phyloP scores from a whole-genome alignment of 495 filamentous ascomycete genomes.

The Glutinoglossum americanum region DNA sequence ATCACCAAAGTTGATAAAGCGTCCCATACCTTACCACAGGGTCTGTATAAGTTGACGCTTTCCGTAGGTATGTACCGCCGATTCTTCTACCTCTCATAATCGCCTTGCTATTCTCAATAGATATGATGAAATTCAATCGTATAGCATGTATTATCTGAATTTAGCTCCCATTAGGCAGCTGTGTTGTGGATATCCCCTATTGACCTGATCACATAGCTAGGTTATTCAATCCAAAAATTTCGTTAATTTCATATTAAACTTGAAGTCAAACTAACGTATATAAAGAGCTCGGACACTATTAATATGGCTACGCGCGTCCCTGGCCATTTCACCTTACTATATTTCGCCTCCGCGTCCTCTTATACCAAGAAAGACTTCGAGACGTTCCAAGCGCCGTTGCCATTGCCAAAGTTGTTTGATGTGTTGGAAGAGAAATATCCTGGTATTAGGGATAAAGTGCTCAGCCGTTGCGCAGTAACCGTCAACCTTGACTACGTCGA shows the following conservation, averaged over 20 bases:
- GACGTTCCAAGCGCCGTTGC: constrained; percentile 47
- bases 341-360: constrained; percentile 62
- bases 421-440: constrained; percentile 57
- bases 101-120: not conserved
- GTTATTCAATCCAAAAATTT: too few relatives aligned
- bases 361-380: constrained; percentile 55
- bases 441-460: constrained; percentile 53
- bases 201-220: not conserved
- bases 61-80: not conserved
- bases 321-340: constrained; percentile 56
- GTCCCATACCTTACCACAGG: too few relatives aligned
- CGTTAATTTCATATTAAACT: too few relatives aligned
- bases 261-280: not conserved
- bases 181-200: not conserved
- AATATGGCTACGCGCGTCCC: constrained; percentile 16
- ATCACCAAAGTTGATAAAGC: too few relatives aligned
- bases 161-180: not conserved
- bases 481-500: constrained; percentile 81
- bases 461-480: constrained; percentile 62
- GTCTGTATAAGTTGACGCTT: too few relatives aligned
- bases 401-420: constrained; percentile 40
- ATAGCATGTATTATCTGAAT: constrained; percentile 53
- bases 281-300: not conserved
- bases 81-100: not conserved
- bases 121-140: constrained; percentile 3